Evolutionary conservation across 495 filamentous ascomycete species (phyloP).

Genomic region (Zalerion maritima): DNA sequence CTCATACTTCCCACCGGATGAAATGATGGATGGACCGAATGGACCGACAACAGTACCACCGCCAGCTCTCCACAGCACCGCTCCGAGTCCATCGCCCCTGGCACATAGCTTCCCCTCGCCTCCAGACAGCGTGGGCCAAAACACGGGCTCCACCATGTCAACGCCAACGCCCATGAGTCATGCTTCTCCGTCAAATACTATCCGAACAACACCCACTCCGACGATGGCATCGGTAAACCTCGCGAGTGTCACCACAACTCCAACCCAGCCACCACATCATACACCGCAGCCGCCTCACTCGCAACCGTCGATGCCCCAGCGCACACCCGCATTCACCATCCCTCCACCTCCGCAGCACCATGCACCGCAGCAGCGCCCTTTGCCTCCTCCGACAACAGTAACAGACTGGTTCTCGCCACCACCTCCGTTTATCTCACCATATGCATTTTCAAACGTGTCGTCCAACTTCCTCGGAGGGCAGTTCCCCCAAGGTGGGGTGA

Average conservation of each 20-base stretch:
- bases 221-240: slow-evolving; percentile 13
- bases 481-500: slow-evolving; percentile 9
- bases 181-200: too few species aligned
- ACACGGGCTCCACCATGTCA: too few species aligned
- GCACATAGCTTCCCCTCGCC: too few species aligned
- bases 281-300: slow-evolving; percentile 12
- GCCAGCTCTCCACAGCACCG: too few species aligned
- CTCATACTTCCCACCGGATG: slow-evolving; percentile 41
- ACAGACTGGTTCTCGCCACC: slow-evolving; percentile 34
- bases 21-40: too few species aligned
- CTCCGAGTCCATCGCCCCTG: too few species aligned
- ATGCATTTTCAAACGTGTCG: slow-evolving; percentile 35
- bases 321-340: slow-evolving; percentile 21
- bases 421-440: slow-evolving; percentile 34
- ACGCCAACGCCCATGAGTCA: too few species aligned
- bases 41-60: too few species aligned
- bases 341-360: slow-evolving; percentile 18
- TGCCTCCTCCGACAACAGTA: slow-evolving; percentile 18
- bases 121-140: too few species aligned
- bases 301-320: slow-evolving; percentile 9
- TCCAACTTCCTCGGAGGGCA: slow-evolving; percentile 26
- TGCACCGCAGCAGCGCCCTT: slow-evolving; percentile 21
- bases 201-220: slow-evolving; percentile 21
- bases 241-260: slow-evolving; percentile 1
- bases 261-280: slow-evolving; percentile 1